Conservation (phyloP, 768 basidiomycete species). For the Termitomyces sp. region DNA sequence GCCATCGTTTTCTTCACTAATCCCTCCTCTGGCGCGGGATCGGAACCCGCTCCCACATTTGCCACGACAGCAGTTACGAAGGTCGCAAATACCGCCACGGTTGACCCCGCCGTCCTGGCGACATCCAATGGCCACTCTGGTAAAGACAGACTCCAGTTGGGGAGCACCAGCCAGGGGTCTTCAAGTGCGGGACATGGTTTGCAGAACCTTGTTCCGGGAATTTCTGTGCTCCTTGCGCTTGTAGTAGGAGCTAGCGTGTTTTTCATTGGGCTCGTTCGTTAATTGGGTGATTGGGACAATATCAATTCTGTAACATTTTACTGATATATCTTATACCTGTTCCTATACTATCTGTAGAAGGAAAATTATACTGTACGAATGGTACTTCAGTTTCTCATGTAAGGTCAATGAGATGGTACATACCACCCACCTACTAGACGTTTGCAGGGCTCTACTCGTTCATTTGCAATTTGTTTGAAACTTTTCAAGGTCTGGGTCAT, state of each 20-base stretch:
- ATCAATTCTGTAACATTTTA: conserved; percentile 12
- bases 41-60: conserved; percentile 39
- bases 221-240: background rate
- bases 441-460: too few species aligned
- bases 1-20: conserved; percentile 70
- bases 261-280: conserved; percentile 30
- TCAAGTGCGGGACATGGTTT: conserved; percentile 1
- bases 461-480: too few species aligned
- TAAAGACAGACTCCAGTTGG: conserved; percentile 19
- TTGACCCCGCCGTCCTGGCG: conserved; percentile 51
- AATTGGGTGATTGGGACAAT: conserved; percentile 13
- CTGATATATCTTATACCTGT: background rate
- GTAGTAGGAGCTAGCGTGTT: background rate
- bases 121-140: conserved; percentile 44
- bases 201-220: background rate
- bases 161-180: conserved; percentile 28
- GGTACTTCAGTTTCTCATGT: too few species aligned
- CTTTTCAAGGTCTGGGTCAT: too few species aligned
- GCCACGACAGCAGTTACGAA: conserved; percentile 55
- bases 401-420: too few species aligned
- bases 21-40: conserved; percentile 23
- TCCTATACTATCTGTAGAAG: background rate
- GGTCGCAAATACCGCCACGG: conserved; percentile 46
- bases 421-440: too few species aligned
- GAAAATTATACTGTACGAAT: background rate